Conservation (phyloP, 2,329 filamentous ascomycete genomes). For the Aureobasidium sp. region DNA sequence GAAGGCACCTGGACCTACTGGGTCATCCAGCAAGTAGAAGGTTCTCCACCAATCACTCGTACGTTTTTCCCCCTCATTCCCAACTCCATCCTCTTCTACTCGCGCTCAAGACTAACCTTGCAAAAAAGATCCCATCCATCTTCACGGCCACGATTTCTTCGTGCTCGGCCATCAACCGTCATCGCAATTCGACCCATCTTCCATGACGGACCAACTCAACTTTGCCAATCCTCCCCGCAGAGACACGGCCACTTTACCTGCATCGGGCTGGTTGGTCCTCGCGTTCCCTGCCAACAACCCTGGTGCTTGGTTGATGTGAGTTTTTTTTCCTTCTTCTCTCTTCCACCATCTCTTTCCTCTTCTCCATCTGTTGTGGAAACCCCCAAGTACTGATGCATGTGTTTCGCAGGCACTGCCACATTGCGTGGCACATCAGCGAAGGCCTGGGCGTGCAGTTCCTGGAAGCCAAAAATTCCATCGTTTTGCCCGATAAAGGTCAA, state of each 20-base stretch:
- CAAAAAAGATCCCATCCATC: constrained; percentile 22
- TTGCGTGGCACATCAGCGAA: constrained; percentile 56
- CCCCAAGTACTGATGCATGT: no score
- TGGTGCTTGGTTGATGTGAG: constrained; percentile 49
- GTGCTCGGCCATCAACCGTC: constrained; percentile 28
- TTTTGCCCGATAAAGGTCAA: constrained; percentile 23
- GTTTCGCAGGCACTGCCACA: constrained; percentile 42
- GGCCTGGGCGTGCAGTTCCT: constrained; percentile 51
- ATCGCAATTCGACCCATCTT: constrained; percentile 27
- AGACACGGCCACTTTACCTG: constrained; percentile 43
- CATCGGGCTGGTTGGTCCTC: constrained; percentile 42
- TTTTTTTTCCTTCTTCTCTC: background rate
- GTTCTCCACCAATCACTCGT: constrained; percentile 10
- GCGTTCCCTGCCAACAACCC: constrained; percentile 49
- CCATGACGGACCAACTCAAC: constrained; percentile 24
- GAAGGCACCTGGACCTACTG: constrained; percentile 40
- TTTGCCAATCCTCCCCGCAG: constrained; percentile 41
- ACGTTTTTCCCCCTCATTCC: background rate
- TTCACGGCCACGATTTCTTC: constrained; percentile 33
- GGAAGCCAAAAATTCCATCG: constrained; percentile 35
- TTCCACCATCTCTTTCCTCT: background rate
- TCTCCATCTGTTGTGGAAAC: background rate
- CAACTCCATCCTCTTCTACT: background rate
- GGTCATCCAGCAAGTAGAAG: constrained; percentile 38
- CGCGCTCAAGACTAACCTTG: background rate